Base-by-base conservation (phyloP, 768 basidiomycete species). In the Leucosporidium yakuticum region DNA sequence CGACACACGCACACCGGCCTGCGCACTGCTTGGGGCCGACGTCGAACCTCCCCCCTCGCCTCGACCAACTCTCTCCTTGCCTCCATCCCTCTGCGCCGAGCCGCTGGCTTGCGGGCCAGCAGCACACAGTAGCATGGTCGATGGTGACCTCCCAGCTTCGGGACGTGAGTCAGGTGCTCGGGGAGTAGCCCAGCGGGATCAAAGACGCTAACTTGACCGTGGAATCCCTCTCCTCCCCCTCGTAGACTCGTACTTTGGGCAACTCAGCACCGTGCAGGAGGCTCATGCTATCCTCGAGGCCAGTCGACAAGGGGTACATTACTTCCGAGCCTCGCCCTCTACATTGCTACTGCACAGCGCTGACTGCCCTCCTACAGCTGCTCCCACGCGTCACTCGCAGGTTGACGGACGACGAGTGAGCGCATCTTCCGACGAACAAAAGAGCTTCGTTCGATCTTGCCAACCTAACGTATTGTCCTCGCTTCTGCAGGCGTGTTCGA, bases 331-430 rank as follows among this genome's bases (percentile, higher is more conserved):
- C 0, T 55, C 0, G 6, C 14, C n/a, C 4, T 3, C 20, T 34
- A 4, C 75, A 60, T 60, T 75, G 76, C 19, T 60, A 72, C 2
- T 14, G 25, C 48, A 58, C 48, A 27, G 29, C 74, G 61, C 57
- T 74, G 65, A 66, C 76, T 75, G 63, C 76, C 51, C 68, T 77
- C 76, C 17, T 55, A 44, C 51, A 80, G 76, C 74, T 80, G 70
- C 68, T 75, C 32, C 72, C 77, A 69, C 67, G 79, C 29, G 49
- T 64, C 60, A 73, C 73, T 71, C 79, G 67, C 73, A 77, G 71
- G 74, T 75, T 77, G 65, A 80, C 79, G 67, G 65, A 80, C 73
- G 71, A 80, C 77, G 47, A 80, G 72, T 68, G 75, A 76, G 73
- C 77, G 76, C 39, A 44, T 44, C 39, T 31, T 17, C 31, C 20